These are phyloP conservation scores for Noccaea bulbosa DNA, from an alignment of 345 rosid species.

Conservation along the genomic window DNA sequence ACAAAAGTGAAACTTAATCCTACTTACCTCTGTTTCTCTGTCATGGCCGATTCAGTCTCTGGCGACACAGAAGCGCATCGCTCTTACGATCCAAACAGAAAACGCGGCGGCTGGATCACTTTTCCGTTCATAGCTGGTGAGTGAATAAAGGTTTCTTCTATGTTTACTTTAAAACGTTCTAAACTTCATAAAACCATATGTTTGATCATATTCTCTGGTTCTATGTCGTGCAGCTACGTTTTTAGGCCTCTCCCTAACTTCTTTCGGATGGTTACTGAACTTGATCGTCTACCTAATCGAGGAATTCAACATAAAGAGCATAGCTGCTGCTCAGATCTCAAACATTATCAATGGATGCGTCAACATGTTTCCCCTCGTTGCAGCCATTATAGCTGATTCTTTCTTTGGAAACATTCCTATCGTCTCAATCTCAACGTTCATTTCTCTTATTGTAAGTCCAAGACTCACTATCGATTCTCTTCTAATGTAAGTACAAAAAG, in stretches of 20 bases:
- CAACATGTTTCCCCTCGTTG: slow-evolving; percentile 46
- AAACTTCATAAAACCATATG: too few relatives aligned
- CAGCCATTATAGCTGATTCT: slow-evolving; percentile 57
- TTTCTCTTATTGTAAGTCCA: slow-evolving; percentile 47
- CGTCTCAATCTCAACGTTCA: slow-evolving; percentile 42
- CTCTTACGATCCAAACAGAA: slow-evolving; percentile 11
- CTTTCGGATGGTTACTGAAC: slow-evolving; percentile 52
- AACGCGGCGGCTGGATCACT: slow-evolving; percentile 57
- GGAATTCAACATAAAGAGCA: slow-evolving; percentile 50
- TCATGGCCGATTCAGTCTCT: slow-evolving; percentile 31
- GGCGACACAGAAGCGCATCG: slow-evolving; percentile 32
- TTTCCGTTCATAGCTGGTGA: slow-evolving; percentile 56
- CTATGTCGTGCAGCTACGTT: slow-evolving; percentile 43
- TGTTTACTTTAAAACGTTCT: not conserved
- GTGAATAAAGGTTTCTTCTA: not conserved
- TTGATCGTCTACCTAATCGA: slow-evolving; percentile 48
- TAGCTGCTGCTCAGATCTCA: slow-evolving; percentile 51
- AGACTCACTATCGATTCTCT: not conserved
- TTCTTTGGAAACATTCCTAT: slow-evolving; percentile 45
- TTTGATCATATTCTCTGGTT: not conserved
- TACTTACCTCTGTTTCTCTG: slow-evolving; percentile 15
- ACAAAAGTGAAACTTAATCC: not conserved
- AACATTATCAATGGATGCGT: slow-evolving; percentile 45
- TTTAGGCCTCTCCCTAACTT: slow-evolving; percentile 46
- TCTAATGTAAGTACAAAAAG: not conserved